Evolutionary conservation across 228 moss, liverwort and hornwort genomes (phyloP).

Genomic region (Sphagnum fallax): DNA sequence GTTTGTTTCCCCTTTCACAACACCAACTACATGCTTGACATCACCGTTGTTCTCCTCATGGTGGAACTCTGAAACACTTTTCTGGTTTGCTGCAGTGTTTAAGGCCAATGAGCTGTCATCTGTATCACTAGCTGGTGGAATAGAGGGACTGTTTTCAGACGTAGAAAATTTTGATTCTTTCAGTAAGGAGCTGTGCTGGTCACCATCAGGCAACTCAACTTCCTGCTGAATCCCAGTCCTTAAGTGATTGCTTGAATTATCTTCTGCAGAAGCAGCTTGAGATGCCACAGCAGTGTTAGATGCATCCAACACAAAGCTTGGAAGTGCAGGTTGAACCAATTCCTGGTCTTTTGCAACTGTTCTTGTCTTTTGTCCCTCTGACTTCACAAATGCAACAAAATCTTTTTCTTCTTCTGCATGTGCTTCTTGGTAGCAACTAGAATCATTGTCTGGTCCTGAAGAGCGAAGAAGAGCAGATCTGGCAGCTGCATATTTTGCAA

Average conservation of each 20-base stretch:
- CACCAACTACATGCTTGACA: slow-evolving; percentile 25
- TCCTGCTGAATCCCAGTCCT: slow-evolving; percentile 28
- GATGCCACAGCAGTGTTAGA: slow-evolving; percentile 30
- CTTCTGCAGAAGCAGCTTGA: slow-evolving; percentile 16
- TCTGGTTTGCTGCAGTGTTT: slow-evolving; percentile 35
- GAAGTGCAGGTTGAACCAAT: neutral
- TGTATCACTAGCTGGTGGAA: slow-evolving; percentile 9
- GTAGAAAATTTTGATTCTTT: neutral
- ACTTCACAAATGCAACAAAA: slow-evolving; percentile 42
- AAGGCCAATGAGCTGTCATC: slow-evolving; percentile 63
- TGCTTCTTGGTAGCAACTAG: slow-evolving; percentile 1
- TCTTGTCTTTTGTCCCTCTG: slow-evolving; percentile 14
- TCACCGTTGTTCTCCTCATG: slow-evolving; percentile 32
- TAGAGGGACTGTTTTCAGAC: neutral
- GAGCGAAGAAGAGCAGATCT: neutral
- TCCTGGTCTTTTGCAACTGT: slow-evolving; percentile 27
- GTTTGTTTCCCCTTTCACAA: slow-evolving; percentile 8
- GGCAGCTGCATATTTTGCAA: neutral
- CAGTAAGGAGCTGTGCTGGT: slow-evolving; percentile 20
- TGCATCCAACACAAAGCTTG: slow-evolving; percentile 16
- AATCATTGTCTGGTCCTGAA: neutral
- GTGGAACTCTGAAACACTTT: slow-evolving; percentile 14
- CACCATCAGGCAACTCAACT: slow-evolving; percentile 18
- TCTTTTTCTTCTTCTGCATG: slow-evolving; percentile 32
- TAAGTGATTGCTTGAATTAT: slow-evolving; percentile 17